Percentiles rank a stretch among this genome's conserved stretches.
phyloP scores from a whole-genome alignment of 768 basidiomycete genomes.

The Thelephora aurantiotincta region DNA sequence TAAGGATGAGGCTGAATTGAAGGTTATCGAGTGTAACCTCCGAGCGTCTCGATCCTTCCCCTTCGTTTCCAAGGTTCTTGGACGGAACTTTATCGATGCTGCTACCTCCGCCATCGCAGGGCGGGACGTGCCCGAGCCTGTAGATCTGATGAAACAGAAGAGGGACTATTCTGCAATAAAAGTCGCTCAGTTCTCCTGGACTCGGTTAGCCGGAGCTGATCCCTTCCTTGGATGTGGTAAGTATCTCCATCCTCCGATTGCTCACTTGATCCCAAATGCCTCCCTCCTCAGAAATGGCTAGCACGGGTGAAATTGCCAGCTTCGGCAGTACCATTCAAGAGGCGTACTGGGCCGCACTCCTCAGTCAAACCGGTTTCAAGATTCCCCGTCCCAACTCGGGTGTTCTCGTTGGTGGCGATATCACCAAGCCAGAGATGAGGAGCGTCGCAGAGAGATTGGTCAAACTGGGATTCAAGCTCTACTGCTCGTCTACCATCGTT shows the following conservation, averaged over 20 bases:
- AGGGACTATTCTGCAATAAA: constrained; percentile 93
- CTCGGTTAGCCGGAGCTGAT: constrained; percentile 88
- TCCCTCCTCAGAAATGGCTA: constrained; percentile 73
- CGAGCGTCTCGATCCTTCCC: constrained; percentile 98
- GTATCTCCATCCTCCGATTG: constrained; percentile 16
- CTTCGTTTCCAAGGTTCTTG: constrained; percentile 97
- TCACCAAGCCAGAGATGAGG: constrained; percentile 75
- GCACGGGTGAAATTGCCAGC: constrained; percentile 93
- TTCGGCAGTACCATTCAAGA: constrained; percentile 91
- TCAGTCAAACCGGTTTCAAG: constrained; percentile 93
- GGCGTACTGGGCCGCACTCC: constrained; percentile 91
- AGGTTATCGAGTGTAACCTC: constrained; percentile 98
- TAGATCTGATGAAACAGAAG: constrained; percentile 83
- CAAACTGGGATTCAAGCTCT: constrained; percentile 90
- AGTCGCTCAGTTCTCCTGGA: constrained; percentile 98
- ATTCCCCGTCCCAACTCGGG: constrained; percentile 74
- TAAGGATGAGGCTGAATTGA: constrained; percentile 50
- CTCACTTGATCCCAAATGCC: constrained; percentile 1
- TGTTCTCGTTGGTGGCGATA: constrained; percentile 86
- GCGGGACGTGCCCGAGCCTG: constrained; percentile 75
- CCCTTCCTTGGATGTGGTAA: constrained; percentile 90
- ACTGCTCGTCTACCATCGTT: constrained; percentile 68
- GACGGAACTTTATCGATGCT: constrained; percentile 92
- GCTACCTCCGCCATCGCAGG: constrained; percentile 82
- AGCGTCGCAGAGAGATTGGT: constrained; percentile 67